These are phyloP conservation scores for Fraxinus pennsylvanica DNA, from an alignment of 257 asterid species.

Conservation along the genomic window DNA sequence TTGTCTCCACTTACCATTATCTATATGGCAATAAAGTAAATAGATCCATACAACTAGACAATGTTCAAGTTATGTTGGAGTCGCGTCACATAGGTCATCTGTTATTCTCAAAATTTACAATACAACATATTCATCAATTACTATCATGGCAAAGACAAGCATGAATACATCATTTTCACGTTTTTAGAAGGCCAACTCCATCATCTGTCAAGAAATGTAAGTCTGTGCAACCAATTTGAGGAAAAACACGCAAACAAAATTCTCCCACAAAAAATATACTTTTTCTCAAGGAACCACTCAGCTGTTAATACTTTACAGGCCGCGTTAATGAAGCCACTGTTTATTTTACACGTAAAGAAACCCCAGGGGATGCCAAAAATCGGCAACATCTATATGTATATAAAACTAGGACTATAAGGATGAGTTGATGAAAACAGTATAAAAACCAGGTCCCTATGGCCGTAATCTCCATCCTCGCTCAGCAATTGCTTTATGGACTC, in stretches of 20 bases:
- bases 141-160: not conserved
- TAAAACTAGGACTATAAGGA: constrained; percentile 5
- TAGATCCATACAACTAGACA: not conserved
- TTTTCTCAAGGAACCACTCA: not conserved
- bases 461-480: constrained; percentile 89
- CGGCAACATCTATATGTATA: constrained; percentile 13
- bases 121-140: too few species aligned
- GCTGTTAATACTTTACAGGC: constrained; percentile 35
- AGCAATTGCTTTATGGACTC: constrained; percentile 77
- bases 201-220: too few species aligned
- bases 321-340: constrained; percentile 24
- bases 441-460: constrained; percentile 34
- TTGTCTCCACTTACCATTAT: too few species aligned
- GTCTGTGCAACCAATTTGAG: not conserved
- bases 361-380: constrained; percentile 38
- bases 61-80: constrained; percentile 8
- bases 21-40: too few species aligned
- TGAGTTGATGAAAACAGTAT: constrained; percentile 4
- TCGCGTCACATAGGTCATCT: not conserved
- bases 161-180: not conserved
- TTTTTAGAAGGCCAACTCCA: not conserved
- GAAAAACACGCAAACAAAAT: not conserved
- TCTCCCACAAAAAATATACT: not conserved
- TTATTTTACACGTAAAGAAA: constrained; percentile 44
- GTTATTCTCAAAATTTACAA: too few species aligned